Evolutionary conservation across 75 land plant genomes (phyloP).

Genomic region (Cupressus sempervirens): DNA sequence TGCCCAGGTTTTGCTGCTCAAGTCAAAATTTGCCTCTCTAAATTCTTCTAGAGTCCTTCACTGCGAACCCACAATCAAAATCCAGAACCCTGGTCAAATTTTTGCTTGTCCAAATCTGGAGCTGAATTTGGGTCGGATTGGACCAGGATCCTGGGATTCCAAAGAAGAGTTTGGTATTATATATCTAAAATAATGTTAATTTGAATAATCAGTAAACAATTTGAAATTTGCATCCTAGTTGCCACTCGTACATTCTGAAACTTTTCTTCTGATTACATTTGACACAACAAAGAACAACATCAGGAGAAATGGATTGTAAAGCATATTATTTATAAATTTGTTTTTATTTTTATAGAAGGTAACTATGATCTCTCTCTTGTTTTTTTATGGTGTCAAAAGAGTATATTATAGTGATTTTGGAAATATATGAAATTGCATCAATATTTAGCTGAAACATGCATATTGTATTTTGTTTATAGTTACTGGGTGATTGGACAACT

Average conservation of each 20-base stretch:
- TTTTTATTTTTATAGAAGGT: background rate
- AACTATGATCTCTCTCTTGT: background rate
- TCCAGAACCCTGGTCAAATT: too few species aligned
- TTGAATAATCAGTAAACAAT: background rate
- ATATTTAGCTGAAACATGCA: background rate
- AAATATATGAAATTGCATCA: background rate
- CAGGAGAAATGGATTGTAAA: background rate
- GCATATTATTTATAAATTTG: background rate
- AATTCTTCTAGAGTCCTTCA: too few species aligned
- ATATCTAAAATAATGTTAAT: too few species aligned
- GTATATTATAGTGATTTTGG: background rate
- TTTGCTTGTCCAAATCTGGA: too few species aligned
- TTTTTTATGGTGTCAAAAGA: background rate
- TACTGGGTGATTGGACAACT: constrained; percentile 66
- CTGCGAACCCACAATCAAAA: too few species aligned
- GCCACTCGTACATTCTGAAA: background rate
- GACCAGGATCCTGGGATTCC: too few species aligned
- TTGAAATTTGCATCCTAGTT: background rate
- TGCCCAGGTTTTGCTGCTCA: too few species aligned
- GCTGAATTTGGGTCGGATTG: too few species aligned
- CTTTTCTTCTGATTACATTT: background rate
- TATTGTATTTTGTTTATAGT: constrained; percentile 33
- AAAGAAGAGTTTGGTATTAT: too few species aligned
- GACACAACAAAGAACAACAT: background rate
- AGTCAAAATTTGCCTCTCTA: too few species aligned